These are phyloP conservation scores for Dothistroma pini DNA, from an alignment of 2,329 filamentous ascomycete genomes.

Conservation along the genomic window DNA sequence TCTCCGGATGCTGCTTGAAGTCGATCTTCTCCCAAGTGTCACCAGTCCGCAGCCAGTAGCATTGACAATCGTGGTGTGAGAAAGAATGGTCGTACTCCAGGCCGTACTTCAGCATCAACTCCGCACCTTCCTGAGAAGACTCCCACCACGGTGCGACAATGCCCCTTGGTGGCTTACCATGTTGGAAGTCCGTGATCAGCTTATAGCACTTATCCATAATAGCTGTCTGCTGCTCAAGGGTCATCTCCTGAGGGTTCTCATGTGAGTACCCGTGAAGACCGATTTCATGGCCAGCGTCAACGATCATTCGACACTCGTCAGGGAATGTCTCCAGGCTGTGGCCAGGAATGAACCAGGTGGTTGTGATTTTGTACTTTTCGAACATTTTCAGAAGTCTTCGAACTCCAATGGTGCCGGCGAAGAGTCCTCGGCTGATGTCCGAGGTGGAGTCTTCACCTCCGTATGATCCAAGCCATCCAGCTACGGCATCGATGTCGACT, in stretches of 20 bases:
- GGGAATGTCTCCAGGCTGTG: constrained; percentile 64
- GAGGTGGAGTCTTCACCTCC: constrained; percentile 68
- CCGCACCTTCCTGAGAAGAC: constrained; percentile 61
- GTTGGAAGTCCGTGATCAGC: constrained; percentile 64
- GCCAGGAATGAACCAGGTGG: constrained; percentile 63
- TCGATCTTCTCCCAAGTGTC: constrained; percentile 67
- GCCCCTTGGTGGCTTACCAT: constrained; percentile 67
- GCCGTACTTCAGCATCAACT: constrained; percentile 61
- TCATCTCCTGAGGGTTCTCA: constrained; percentile 70
- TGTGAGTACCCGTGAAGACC: constrained; percentile 71
- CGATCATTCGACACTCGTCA: constrained; percentile 59
- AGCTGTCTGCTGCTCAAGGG: constrained; percentile 68
- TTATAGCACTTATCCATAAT: constrained; percentile 71
- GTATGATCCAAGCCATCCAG: constrained; percentile 72
- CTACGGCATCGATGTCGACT: constrained; percentile 72
- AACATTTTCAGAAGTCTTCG: constrained; percentile 67
- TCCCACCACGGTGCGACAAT: constrained; percentile 76
- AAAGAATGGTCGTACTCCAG: constrained; percentile 69
- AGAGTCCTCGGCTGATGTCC: constrained; percentile 65
- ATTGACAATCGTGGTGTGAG: constrained; percentile 62
- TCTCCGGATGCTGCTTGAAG: constrained; percentile 57
- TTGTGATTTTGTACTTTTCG: constrained; percentile 67
- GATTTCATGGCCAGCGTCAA: constrained; percentile 63
- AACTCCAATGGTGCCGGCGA: constrained; percentile 64
- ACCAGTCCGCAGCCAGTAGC: constrained; percentile 61